phyloP scores from a whole-genome alignment of 2,329 filamentous ascomycete genomes.

The Aspergillus tamarii region DNA sequence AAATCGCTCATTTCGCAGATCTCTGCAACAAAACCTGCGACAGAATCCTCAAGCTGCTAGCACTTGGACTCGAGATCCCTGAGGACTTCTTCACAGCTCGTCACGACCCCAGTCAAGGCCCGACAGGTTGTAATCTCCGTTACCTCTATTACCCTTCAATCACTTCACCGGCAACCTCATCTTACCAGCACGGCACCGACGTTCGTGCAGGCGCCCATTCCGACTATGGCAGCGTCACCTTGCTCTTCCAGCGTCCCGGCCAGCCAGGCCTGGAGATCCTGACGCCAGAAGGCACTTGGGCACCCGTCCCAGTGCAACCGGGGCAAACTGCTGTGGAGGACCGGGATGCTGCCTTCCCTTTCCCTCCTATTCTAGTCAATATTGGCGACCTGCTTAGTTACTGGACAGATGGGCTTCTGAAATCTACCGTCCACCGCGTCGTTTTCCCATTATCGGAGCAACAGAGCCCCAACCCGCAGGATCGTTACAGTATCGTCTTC shows the following conservation, averaged over 20 bases:
- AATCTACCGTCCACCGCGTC: constrained; percentile 87
- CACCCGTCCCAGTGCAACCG: constrained; percentile 68
- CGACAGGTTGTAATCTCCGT: constrained; percentile 65
- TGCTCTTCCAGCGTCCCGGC: constrained; percentile 81
- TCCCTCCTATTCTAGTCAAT: constrained; percentile 72
- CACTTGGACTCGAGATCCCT: constrained; percentile 68
- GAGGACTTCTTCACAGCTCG: constrained; percentile 62
- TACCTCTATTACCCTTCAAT: constrained; percentile 73
- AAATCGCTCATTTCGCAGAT: constrained; percentile 68
- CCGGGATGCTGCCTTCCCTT: constrained; percentile 47
- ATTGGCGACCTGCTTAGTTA: constrained; percentile 76
- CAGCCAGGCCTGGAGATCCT: constrained; percentile 87
- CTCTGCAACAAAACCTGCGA: constrained; percentile 74
- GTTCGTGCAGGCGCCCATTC: constrained; percentile 90
- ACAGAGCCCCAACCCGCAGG: constrained; percentile 43
- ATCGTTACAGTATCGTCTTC: constrained; percentile 63
- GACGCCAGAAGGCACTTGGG: constrained; percentile 61
- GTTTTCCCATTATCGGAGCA: constrained; percentile 63
- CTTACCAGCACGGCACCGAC: constrained; percentile 58
- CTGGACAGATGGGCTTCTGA: constrained; percentile 87
- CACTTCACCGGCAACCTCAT: constrained; percentile 44
- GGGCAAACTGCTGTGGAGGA: neutral
- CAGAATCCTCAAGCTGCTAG: constrained; percentile 75
- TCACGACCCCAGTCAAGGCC: constrained; percentile 57
- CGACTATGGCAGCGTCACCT: constrained; percentile 73